These are phyloP conservation scores for Ceratobasidium sp. DNA, from an alignment of 1,284 basidiomycete species.

Conservation along the genomic window DNA sequence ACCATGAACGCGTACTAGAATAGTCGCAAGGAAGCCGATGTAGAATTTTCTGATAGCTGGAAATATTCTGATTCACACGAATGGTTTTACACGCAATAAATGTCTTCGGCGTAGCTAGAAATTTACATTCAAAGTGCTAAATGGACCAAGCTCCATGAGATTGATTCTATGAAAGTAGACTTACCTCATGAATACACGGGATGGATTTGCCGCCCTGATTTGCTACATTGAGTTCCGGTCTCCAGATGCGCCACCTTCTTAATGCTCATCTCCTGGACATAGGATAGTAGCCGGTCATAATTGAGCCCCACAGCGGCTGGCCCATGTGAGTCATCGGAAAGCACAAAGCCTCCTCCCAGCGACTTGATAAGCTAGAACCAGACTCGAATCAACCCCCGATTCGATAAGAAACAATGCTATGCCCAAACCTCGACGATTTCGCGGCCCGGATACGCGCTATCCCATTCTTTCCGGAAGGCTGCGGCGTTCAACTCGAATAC, in stretches of 20 bases:
- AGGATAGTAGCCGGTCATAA: constrained; percentile 76
- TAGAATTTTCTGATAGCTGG: no score
- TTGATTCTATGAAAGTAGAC: background rate
- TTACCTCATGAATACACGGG: background rate
- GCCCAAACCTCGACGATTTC: constrained; percentile 79
- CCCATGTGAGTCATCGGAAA: constrained; percentile 97
- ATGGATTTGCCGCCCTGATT: constrained; percentile 47
- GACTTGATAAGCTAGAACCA: constrained; percentile 72
- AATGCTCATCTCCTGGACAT: constrained; percentile 74
- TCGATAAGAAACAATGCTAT: background rate
- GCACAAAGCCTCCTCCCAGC: constrained; percentile 78
- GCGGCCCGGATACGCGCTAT: constrained; percentile 81
- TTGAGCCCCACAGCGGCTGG: constrained; percentile 90
- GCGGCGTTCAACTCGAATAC: constrained; percentile 95
- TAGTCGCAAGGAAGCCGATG: no score
- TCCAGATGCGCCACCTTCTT: constrained; percentile 77
- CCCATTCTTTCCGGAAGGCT: constrained; percentile 93
- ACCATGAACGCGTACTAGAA: no score
- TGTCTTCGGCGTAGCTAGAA: no score
- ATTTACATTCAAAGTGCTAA: no score
- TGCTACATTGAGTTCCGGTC: constrained; percentile 39
- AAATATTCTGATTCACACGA: no score
- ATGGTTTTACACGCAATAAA: no score
- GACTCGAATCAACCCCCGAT: background rate
- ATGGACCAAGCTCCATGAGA: no score